phyloP scores from a whole-genome alignment of 2,329 filamentous ascomycete species.

The Cercospora nicotianae region DNA sequence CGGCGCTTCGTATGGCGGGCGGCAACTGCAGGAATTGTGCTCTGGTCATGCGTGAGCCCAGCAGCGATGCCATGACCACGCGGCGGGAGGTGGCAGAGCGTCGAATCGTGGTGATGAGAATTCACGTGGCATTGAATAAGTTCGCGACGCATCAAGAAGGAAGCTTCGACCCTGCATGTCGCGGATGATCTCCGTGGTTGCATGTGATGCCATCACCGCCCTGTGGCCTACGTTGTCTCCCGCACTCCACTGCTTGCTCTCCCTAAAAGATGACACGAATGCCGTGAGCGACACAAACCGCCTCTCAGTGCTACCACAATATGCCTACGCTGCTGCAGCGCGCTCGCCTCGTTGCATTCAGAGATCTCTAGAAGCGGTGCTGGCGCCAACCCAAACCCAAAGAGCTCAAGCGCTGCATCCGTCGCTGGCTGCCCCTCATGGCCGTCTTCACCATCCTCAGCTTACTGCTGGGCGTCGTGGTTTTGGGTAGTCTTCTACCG shows the following conservation, averaged over 20 bases:
- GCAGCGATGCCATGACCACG: slow-evolving; percentile 20
- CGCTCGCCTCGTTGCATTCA: background rate
- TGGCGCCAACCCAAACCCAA: slow-evolving; percentile 1
- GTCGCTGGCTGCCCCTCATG: background rate
- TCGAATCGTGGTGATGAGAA: background rate
- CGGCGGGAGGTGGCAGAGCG: background rate
- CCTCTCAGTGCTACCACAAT: background rate
- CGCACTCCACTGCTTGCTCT: background rate
- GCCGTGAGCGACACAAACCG: background rate
- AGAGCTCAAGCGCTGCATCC: background rate
- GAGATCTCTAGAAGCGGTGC: slow-evolving; percentile 5
- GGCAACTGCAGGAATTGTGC: slow-evolving; percentile 27
- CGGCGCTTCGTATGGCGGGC: slow-evolving; percentile 23
- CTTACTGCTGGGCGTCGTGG: slow-evolving; percentile 27
- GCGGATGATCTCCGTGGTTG: slow-evolving; percentile 5
- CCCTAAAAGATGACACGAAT: slow-evolving; percentile 5
- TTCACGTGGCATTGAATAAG: slow-evolving; percentile 2
- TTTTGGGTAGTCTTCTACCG: slow-evolving; percentile 30
- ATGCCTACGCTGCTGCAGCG: slow-evolving; percentile 1
- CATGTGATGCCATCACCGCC: slow-evolving; percentile 11
- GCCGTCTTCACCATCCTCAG: slow-evolving; percentile 16
- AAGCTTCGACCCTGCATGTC: slow-evolving; percentile 13
- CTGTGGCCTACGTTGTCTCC: background rate
- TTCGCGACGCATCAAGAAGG: background rate
- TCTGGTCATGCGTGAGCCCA: background rate